Percentiles rank a stretch among this genome's conserved stretches.
phyloP scores from a whole-genome alignment of 1,284 basidiomycete species.

The Cutaneotrichosporon sp. region DNA sequence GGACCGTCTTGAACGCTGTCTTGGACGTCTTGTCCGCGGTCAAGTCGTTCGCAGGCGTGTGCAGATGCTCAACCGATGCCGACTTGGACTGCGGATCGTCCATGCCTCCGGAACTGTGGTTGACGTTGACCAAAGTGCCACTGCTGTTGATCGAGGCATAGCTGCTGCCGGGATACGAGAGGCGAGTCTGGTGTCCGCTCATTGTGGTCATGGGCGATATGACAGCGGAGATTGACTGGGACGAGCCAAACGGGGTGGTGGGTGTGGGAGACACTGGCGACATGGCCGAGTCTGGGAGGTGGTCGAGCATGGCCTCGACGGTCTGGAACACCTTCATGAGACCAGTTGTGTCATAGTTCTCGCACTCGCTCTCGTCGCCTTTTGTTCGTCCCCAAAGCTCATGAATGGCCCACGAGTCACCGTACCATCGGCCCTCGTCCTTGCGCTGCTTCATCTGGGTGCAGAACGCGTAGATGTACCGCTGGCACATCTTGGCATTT shows the following conservation, averaged over 20 bases:
- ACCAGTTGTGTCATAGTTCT: conserved; percentile 57
- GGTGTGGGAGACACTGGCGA: conserved; percentile 52
- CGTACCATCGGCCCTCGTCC: conserved; percentile 55
- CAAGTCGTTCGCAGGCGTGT: conserved; percentile 8
- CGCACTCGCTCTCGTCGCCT: conserved; percentile 56
- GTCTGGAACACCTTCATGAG: conserved; percentile 92
- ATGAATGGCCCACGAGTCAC: conserved; percentile 64
- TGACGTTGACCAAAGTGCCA: conserved; percentile 17
- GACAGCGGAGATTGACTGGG: conserved; percentile 14
- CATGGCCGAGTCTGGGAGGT: conserved; percentile 69
- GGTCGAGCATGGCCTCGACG: conserved; percentile 81
- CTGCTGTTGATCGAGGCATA: conserved; percentile 24
- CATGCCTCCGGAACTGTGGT: conserved; percentile 4
- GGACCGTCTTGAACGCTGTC: conserved; percentile 42
- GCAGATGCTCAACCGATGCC: conserved; percentile 16
- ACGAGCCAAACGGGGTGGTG: conserved; percentile 17
- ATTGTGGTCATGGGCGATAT: conserved; percentile 22
- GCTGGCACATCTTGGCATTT: conserved; percentile 76
- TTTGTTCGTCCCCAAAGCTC: conserved; percentile 80
- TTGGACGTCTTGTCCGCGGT: conserved; percentile 30
- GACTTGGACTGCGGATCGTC: conserved; percentile 11
- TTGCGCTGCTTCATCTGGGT: conserved; percentile 56
- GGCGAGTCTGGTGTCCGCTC: conserved; percentile 37
- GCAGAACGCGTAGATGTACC: conserved; percentile 58
- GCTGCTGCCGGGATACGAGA: conserved; percentile 37